phyloP scores from a whole-genome alignment of 192 early-diverging fungal genomes.

The Podila verticillata region DNA sequence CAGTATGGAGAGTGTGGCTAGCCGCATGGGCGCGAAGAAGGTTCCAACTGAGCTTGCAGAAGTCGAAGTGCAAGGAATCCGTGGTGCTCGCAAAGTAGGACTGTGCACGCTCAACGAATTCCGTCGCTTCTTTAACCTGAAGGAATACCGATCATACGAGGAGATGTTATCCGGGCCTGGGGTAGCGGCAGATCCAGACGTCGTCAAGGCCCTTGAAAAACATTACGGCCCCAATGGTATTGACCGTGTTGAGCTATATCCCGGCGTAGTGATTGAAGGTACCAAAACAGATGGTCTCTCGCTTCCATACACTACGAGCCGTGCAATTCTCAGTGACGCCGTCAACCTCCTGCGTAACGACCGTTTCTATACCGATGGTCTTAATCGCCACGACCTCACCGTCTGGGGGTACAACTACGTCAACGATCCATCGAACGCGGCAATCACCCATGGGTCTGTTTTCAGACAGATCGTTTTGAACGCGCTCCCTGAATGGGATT shows the following conservation, averaged over 20 bases:
- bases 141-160: conserved; percentile 32
- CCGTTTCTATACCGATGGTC: conserved; percentile 55
- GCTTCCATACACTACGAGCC: conserved; percentile 55
- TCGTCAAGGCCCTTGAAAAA: conserved; percentile 42
- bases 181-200: conserved; percentile 8
- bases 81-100: conserved; percentile 50
- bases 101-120: conserved; percentile 63
- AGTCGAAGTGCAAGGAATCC: conserved; percentile 58
- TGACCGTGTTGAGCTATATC: conserved; percentile 60
- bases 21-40: conserved; percentile 51
- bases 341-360: conserved; percentile 60
- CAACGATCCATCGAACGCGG: not conserved
- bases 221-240: conserved; percentile 43
- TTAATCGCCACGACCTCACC: conserved; percentile 54
- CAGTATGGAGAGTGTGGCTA: not conserved
- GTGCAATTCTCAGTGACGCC: conserved; percentile 61
- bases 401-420: conserved; percentile 56
- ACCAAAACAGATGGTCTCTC: conserved; percentile 51
- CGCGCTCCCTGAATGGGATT: no score
- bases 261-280: conserved; percentile 57
- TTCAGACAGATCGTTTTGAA: no score
- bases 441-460: no score
- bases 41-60: conserved; percentile 45
- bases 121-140: conserved; percentile 47
- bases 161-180: conserved; percentile 28